Evolutionary conservation across 2,329 filamentous ascomycete species (phyloP), one percentile per base, ranked within the genome.

Genomic region (Trichocomaceae sp.): DNA sequence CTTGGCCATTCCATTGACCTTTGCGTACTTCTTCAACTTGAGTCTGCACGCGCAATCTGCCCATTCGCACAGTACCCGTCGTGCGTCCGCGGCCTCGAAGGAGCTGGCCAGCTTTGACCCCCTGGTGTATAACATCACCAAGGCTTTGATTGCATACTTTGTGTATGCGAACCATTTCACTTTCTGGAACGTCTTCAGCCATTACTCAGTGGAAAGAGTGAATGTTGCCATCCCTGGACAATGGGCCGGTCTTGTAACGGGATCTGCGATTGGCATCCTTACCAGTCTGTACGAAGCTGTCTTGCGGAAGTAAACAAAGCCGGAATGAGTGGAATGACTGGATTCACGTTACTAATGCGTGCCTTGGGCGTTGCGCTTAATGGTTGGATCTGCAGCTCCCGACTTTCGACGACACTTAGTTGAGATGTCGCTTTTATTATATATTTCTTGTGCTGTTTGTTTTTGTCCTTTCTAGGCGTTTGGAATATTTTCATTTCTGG

Each of bases 11-110:
- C 92, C 92, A 1, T 75, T 85, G 49, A 59, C 87, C 31, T 77
- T 84, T 42, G 89, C 88, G 23, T 97, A 93, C 76, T 95, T 96
- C 69, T 87, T 95, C 81, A 97, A 97, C 72, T 72, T 96, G 65
- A 88, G 85, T 39, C 73, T 81, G 52, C 77, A 80, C 42, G 75
- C 70, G 57, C 66, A 65, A 12, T 20, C 44, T 10, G 55, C 59
- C 13, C 58, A 64, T 50, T 58, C 57, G 48, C 64, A 62, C 50
- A 61, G 57, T 47, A 64, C 58, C 47, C 69, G 61, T 56, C 64
- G 63, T 31, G 55, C 55, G 13, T 51, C 62, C 20, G 56, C 63
- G n/a, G 42, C 62, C 13, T 53, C 49, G 57, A 67, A 63, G 15
- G 55, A 57, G 26, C 57, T 50, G 45, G 45, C 65, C 5, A 66